These are phyloP conservation scores for Endogone sp. DNA, from an alignment of 192 early-diverging fungal species.

Conservation along the genomic window DNA sequence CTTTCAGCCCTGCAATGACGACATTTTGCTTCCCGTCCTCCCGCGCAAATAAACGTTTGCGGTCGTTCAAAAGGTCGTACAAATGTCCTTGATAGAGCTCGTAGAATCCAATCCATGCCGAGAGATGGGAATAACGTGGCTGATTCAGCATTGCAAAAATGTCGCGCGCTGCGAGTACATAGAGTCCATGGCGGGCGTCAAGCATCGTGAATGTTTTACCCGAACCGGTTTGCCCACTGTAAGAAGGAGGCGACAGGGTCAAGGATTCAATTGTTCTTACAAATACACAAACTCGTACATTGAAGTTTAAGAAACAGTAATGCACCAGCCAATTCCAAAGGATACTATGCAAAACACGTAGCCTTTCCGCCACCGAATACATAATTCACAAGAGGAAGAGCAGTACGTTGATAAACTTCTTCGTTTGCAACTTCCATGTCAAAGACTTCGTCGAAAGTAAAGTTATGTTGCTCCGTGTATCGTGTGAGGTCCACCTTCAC, in stretches of 20 bases:
- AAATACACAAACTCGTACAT: not conserved
- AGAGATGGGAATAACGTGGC: slow-evolving; percentile 69
- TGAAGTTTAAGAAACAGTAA: too few species aligned
- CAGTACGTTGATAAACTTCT: slow-evolving; percentile 86
- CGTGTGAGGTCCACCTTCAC: slow-evolving; percentile 93
- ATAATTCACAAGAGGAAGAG: slow-evolving; percentile 90
- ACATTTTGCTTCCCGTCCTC: slow-evolving; percentile 97
- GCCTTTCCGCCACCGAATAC: slow-evolving; percentile 95
- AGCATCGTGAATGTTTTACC: slow-evolving; percentile 99
- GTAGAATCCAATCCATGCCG: slow-evolving; percentile 87
- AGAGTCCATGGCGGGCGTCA: slow-evolving; percentile 82
- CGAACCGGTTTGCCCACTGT: slow-evolving; percentile 74
- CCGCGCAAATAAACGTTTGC: slow-evolving; percentile 90
- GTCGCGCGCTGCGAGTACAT: slow-evolving; percentile 88
- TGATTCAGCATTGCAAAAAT: slow-evolving; percentile 75
- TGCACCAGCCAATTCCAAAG: not conserved
- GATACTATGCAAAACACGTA: slow-evolving; percentile 98
- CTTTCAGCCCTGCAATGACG: slow-evolving; percentile 83
- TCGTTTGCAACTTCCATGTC: slow-evolving; percentile 76
- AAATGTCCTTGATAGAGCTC: slow-evolving; percentile 98
- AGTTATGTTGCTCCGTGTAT: slow-evolving; percentile 92
- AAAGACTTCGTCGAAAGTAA: slow-evolving; percentile 97
- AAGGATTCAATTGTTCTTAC: not conserved
- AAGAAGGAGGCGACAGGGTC: not conserved
- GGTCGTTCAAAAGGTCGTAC: slow-evolving; percentile 87